Conservation (phyloP, 768 basidiomycete genomes). For the Mycena sanguinolenta region DNA sequence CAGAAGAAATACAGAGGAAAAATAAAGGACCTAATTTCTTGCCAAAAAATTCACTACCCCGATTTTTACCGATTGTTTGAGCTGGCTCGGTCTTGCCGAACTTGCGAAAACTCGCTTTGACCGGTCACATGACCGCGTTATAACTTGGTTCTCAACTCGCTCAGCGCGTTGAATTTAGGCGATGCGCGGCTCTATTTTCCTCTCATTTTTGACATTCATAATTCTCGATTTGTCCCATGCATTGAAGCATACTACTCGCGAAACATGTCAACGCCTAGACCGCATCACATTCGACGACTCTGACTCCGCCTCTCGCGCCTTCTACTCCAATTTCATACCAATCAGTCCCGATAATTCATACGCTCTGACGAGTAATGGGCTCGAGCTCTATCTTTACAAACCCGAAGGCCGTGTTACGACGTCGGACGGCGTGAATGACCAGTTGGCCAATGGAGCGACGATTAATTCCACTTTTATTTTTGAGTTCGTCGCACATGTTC, state of each 20-base stretch:
- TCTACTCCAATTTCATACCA: constrained; percentile 16
- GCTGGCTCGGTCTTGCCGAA: not conserved
- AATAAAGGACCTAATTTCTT: no score
- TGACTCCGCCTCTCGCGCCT: not conserved
- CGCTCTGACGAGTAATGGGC: constrained; percentile 38
- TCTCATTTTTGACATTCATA: not conserved
- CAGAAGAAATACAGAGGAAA: no score
- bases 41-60: no score
- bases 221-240: not conserved
- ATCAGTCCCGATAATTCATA: constrained; percentile 41
- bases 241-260: not conserved
- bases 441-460: constrained; percentile 50
- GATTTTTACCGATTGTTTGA: no score
- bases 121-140: constrained; percentile 14
- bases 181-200: constrained; percentile 15
- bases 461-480: constrained; percentile 52
- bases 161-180: constrained; percentile 1
- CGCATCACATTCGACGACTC: constrained; percentile 14
- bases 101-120: constrained; percentile 21
- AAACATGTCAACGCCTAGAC: constrained; percentile 10
- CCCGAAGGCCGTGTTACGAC: constrained; percentile 42
- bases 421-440: constrained; percentile 46
- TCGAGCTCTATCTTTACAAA: constrained; percentile 46
- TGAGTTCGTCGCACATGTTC: constrained; percentile 36
- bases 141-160: not conserved